Percentiles rank a stretch among this genome's conserved stretches.
Conservation (phyloP, 2,329 filamentous ascomycete species). For the Fusarium xyrophilum region DNA sequence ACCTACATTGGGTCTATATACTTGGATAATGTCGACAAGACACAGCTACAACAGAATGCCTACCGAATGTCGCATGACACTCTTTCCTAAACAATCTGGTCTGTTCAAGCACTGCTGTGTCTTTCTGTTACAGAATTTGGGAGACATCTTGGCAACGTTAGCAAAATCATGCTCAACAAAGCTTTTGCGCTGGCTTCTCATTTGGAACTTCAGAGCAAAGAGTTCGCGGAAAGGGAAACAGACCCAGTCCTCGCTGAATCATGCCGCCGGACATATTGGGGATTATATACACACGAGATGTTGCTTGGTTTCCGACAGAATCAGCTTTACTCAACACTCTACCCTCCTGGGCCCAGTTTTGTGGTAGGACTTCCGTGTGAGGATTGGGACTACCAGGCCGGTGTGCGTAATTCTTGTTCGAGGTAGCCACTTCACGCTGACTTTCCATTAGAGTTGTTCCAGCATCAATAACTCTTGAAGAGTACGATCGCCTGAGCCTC, state of each 20-base stretch:
- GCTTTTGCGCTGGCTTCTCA: constrained; percentile 27
- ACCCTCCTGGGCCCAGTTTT: background rate
- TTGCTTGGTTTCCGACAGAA: constrained; percentile 26
- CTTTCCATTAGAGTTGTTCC: constrained; percentile 22
- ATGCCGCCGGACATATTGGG: constrained; percentile 39
- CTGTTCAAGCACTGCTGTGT: constrained; percentile 35
- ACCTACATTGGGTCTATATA: constrained; percentile 37
- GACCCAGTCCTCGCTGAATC: constrained; percentile 34
- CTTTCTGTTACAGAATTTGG: constrained; percentile 32
- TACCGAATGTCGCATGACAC: constrained; percentile 19
- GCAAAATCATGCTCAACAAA: constrained; percentile 7
- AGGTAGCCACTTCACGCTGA: background rate
- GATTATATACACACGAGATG: constrained; percentile 33
- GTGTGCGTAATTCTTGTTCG: constrained; percentile 11
- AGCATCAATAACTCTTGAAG: constrained; percentile 13
- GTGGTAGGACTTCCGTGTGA: constrained; percentile 38
- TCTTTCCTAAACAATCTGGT: constrained; percentile 31
- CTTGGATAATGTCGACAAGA: constrained; percentile 4
- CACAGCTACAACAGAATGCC: constrained; percentile 15
- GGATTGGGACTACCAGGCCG: constrained; percentile 36
- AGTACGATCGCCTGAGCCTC: constrained; percentile 13
- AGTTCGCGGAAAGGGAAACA: constrained; percentile 20
- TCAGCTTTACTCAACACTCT: constrained; percentile 13
- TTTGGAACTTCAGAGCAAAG: constrained; percentile 30
- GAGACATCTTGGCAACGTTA: background rate